A percentile compares a stretch with the other conserved stretches of the same genome.
These are phyloP conservation scores for Stereocaulon alpinum DNA, from an alignment of 495 filamentous ascomycete species.

Conservation along the genomic window DNA sequence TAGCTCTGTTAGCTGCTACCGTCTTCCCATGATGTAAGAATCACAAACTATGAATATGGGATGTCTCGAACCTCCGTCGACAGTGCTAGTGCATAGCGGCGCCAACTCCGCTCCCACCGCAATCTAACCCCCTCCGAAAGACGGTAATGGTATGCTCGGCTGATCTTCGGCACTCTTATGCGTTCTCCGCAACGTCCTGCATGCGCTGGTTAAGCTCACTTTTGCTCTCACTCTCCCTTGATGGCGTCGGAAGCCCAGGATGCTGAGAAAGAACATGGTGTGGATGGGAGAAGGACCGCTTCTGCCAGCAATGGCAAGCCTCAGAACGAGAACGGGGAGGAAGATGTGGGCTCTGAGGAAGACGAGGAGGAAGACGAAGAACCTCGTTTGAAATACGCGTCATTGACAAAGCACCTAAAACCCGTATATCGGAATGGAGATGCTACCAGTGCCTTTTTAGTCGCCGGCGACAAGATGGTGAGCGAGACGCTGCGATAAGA, in stretches of 20 bases:
- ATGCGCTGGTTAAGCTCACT: not conserved
- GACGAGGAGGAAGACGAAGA: constrained; percentile 92
- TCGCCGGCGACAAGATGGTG: constrained; percentile 95
- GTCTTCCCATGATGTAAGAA: too few relatives aligned
- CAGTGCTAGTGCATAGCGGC: too few relatives aligned
- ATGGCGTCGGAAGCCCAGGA: constrained; percentile 26
- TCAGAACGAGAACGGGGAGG: constrained; percentile 29
- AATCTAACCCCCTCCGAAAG: too few relatives aligned
- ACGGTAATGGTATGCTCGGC: too few relatives aligned
- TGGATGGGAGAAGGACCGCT: constrained; percentile 17
- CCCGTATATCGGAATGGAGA: constrained; percentile 88
- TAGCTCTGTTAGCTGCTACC: too few relatives aligned
- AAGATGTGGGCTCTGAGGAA: constrained; percentile 58
- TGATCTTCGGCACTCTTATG: too few relatives aligned
- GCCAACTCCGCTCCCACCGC: not conserved
- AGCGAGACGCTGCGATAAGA: constrained; percentile 11
- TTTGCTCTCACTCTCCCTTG: not conserved
- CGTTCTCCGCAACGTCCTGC: not conserved
- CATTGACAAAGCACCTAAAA: constrained; percentile 67
- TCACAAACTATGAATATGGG: too few relatives aligned
- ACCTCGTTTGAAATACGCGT: constrained; percentile 83
- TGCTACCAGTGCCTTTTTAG: constrained; percentile 79
- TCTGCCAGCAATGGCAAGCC: constrained; percentile 20
- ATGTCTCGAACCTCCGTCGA: too few relatives aligned
- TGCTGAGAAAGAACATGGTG: constrained; percentile 18